phyloP scores from a whole-genome alignment of 257 asterid species.

The Nicotiana sylvestris region DNA sequence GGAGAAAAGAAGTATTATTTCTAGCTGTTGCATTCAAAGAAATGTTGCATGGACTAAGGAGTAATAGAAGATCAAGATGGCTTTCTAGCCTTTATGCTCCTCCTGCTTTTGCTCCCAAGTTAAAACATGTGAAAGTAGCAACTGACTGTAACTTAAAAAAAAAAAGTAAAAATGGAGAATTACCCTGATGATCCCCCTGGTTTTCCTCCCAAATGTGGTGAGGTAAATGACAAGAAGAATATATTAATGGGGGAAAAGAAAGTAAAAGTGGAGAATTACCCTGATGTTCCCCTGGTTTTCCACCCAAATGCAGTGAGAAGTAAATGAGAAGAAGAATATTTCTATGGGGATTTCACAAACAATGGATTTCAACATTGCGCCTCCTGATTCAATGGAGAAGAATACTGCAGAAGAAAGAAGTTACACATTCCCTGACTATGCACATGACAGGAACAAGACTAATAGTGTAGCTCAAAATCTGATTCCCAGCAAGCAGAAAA shows the following conservation, averaged over 20 bases:
- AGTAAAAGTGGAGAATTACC: neutral
- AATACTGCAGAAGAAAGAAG: too few species aligned
- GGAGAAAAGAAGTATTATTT: constrained; percentile 23
- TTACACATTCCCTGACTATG: too few species aligned
- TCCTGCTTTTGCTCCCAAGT: neutral
- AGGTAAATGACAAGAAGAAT: neutral
- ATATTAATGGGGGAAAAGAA: neutral
- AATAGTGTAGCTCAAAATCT: neutral
- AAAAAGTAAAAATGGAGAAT: neutral
- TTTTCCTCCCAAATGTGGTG: constrained; percentile 4
- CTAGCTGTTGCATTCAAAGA: constrained; percentile 13
- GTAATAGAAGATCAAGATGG: neutral
- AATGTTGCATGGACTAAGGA: constrained; percentile 11
- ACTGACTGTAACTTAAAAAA: neutral
- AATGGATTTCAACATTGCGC: too few species aligned
- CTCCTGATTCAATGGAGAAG: too few species aligned
- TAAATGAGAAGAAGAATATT: neutral
- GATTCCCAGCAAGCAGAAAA: neutral
- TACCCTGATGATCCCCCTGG: constrained; percentile 19
- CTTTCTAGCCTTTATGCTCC: neutral
- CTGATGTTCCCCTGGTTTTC: constrained; percentile 23
- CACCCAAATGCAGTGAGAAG: neutral
- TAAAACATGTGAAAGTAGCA: neutral
- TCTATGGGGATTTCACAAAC: neutral
- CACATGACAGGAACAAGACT: neutral